Percentiles rank a stretch among this genome's conserved stretches.
Conservation (phyloP, 192 early-diverging fungal species). For the Coemansia sp. region DNA sequence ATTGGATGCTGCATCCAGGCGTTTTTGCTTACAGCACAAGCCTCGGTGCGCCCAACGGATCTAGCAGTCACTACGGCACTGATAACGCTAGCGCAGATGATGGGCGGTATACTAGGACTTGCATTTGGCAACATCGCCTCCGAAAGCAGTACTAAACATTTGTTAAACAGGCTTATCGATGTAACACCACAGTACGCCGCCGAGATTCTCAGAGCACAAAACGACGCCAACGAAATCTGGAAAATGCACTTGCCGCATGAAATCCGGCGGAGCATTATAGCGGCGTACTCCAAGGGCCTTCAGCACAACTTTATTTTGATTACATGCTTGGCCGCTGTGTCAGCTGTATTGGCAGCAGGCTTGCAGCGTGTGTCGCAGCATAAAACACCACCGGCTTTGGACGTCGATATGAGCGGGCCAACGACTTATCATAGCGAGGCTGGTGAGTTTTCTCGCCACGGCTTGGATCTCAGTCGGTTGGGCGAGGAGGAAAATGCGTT, state of each 20-base stretch:
- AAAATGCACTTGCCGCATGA: constrained; percentile 34
- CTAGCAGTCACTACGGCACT: constrained; percentile 54
- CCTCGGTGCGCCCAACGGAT: constrained; percentile 34
- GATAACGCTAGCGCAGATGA: constrained; percentile 55
- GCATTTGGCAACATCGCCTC: constrained; percentile 55
- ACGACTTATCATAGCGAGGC: constrained; percentile 11
- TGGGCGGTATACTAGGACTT: constrained; percentile 57
- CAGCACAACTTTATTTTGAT: constrained; percentile 54
- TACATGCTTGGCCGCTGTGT: constrained; percentile 40
- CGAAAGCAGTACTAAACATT: constrained; percentile 48
- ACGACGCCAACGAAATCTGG: constrained; percentile 55
- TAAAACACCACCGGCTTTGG: constrained; percentile 36
- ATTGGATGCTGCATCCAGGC: constrained; percentile 56
- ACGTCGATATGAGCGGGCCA: constrained; percentile 7
- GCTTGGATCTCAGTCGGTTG: constrained; percentile 35
- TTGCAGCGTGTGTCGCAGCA: constrained; percentile 47
- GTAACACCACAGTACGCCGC: constrained; percentile 35
- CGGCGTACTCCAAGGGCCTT: constrained; percentile 52
- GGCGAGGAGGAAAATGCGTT: constrained; percentile 22
- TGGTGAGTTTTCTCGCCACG: constrained; percentile 33
- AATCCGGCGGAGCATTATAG: constrained; percentile 41
- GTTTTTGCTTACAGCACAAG: constrained; percentile 52
- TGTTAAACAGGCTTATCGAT: constrained; percentile 32
- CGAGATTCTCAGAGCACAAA: constrained; percentile 48
- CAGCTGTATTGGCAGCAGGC: constrained; percentile 41